phyloP scores from a whole-genome alignment of 2,329 filamentous ascomycete species.

The Pseudocercospora pini-densiflorae region DNA sequence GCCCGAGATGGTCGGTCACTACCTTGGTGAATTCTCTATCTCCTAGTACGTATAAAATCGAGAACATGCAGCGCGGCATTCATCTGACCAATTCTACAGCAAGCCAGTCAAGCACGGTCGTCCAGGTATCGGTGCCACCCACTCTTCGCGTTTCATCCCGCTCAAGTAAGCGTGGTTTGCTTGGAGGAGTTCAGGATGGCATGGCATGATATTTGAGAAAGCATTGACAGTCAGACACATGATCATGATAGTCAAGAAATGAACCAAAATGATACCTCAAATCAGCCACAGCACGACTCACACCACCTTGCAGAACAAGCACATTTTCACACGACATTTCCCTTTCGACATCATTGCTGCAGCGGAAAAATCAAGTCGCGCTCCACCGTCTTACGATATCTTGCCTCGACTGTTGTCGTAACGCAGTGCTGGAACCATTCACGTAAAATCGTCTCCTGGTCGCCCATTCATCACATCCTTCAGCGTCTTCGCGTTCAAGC shows the following conservation, averaged over 20 bases:
- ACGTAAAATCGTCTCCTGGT: not conserved
- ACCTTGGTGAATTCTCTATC: conserved; percentile 99
- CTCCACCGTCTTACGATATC: not conserved
- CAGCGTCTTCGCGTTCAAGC: not conserved
- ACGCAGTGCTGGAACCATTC: not conserved
- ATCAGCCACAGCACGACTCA: not conserved
- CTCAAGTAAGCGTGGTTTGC: conserved; percentile 73
- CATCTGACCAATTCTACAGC: conserved; percentile 66
- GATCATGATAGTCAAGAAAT: conserved; percentile 20
- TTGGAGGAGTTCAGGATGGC: conserved; percentile 11
- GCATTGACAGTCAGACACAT: conserved; percentile 1
- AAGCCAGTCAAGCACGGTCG: conserved; percentile 99
- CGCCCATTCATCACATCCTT: no score
- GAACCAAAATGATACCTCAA: conserved; percentile 16
- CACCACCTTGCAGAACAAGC: not conserved
- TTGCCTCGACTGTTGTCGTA: not conserved
- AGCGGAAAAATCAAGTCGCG: not conserved
- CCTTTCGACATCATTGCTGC: not conserved
- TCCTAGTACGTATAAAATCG: conserved; percentile 78
- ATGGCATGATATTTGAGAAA: conserved; percentile 13
- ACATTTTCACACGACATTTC: not conserved
- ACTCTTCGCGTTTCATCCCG: conserved; percentile 99
- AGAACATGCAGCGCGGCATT: not conserved
- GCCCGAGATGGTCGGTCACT: conserved; percentile 99
- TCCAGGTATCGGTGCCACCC: conserved; percentile 99